phyloP scores from a whole-genome alignment of 163 green algal species.

The Prototheca wickerhamii region DNA sequence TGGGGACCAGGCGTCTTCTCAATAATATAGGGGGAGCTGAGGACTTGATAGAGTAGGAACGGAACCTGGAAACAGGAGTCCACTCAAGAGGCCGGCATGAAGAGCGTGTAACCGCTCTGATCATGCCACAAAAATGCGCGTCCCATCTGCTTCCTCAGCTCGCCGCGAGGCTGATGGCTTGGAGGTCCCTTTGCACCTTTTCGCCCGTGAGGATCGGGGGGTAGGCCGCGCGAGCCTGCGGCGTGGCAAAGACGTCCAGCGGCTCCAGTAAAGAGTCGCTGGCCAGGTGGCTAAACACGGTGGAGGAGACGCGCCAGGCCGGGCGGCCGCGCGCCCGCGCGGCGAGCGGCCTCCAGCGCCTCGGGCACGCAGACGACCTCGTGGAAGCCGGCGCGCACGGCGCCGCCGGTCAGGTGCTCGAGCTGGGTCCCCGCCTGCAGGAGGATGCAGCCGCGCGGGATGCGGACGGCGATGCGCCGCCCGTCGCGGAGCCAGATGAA shows the following conservation, averaged over 20 bases:
- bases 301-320: conserved; percentile 74
- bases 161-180: conserved; percentile 48
- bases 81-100: no score
- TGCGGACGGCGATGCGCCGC: conserved; percentile 50
- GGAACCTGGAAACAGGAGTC: no score
- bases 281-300: conserved; percentile 74
- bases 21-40: no score
- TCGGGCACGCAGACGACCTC: conserved; percentile 72
- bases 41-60: no score
- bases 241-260: conserved; percentile 49
- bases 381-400: conserved; percentile 72
- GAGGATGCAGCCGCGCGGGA: conserved; percentile 78
- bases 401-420: conserved; percentile 83
- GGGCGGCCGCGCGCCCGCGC: conserved; percentile 22
- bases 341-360: conserved; percentile 50
- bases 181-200: conserved; percentile 64
- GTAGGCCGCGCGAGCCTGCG: conserved; percentile 25
- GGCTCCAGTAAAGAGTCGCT: conserved; percentile 59
- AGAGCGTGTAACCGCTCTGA: no score
- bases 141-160: no score
- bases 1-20: no score
- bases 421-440: conserved; percentile 81
- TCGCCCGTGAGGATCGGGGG: conserved; percentile 38
- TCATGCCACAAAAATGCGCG: no score
- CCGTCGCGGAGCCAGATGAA: conserved; percentile 78